These are phyloP conservation scores for Blastobotrys malaysiensis DNA, from an alignment of 1,139 yeast genomes.

Conservation along the genomic window DNA sequence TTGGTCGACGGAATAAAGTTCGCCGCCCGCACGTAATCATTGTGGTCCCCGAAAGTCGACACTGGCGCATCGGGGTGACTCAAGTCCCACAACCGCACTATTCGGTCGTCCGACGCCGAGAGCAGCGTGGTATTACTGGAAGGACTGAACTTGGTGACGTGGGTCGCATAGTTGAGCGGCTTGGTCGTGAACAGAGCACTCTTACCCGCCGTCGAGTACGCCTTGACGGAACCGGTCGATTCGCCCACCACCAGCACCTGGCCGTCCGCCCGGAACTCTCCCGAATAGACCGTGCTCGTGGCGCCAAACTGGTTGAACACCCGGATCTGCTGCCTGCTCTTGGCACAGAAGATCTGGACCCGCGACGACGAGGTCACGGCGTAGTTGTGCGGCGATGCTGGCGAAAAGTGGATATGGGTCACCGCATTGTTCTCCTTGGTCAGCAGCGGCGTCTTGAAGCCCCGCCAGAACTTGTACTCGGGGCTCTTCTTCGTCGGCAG, in stretches of 20 bases:
- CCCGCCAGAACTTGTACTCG: conserved; percentile 93
- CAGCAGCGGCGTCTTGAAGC: conserved; percentile 73
- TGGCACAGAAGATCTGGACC: conserved; percentile 85
- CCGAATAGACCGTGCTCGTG: conserved; percentile 61
- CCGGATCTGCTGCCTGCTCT: conserved; percentile 84
- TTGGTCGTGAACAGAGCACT: conserved; percentile 72
- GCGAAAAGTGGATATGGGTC: conserved; percentile 81
- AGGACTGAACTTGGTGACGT: conserved; percentile 90
- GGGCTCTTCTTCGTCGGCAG: conserved; percentile 84
- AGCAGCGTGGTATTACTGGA: conserved; percentile 62
- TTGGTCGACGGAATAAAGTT: conserved; percentile 72
- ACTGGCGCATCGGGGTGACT: conserved; percentile 61
- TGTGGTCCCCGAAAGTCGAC: conserved; percentile 66
- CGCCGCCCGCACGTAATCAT: conserved; percentile 84
- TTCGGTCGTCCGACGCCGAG: conserved; percentile 89
- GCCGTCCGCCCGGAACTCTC: conserved; percentile 80
- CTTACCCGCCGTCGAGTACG: conserved; percentile 71
- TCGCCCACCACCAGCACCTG: conserved; percentile 81
- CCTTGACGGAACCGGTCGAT: conserved; percentile 80
- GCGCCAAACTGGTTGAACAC: conserved; percentile 83
- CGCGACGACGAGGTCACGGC: conserved; percentile 91
- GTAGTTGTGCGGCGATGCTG: conserved; percentile 81
- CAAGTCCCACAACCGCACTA: conserved; percentile 82
- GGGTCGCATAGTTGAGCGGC: conserved; percentile 84
- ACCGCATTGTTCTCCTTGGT: conserved; percentile 94